Conservation (phyloP, 1,284 basidiomycete species). For the Ceratobasidium sp. region DNA sequence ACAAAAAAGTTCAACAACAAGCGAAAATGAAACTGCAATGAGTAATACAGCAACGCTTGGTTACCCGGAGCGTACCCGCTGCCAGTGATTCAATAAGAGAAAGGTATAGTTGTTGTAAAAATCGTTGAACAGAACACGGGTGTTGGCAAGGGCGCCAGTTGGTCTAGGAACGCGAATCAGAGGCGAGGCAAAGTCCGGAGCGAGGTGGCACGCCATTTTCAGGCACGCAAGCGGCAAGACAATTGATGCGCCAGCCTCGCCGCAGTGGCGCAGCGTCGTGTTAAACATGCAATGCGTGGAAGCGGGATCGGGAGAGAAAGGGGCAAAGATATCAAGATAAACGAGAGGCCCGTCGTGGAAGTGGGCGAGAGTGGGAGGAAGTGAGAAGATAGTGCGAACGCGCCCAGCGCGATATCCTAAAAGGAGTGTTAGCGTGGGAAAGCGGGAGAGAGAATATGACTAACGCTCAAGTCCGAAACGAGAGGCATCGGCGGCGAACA, state of each 20-base stretch:
- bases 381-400: conserved; percentile 5
- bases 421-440: neutral
- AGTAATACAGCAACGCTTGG: no score
- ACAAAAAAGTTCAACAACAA: no score
- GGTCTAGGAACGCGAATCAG: no score
- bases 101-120: no score
- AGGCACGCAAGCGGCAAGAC: neutral
- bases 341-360: neutral
- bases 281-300: neutral
- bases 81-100: no score
- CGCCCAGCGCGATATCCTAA: conserved; percentile 23
- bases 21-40: no score
- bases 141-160: no score
- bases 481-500: neutral
- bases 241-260: neutral
- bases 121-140: no score
- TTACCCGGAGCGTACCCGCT: no score
- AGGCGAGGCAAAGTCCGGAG: neutral
- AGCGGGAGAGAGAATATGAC: neutral
- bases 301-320: neutral
- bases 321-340: neutral
- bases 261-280: neutral
- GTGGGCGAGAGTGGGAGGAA: neutral
- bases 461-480: neutral
- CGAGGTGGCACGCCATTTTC: conserved; percentile 14